Base-by-base conservation (phyloP, 345 rosid species). In the Brassica nigra region DNA sequence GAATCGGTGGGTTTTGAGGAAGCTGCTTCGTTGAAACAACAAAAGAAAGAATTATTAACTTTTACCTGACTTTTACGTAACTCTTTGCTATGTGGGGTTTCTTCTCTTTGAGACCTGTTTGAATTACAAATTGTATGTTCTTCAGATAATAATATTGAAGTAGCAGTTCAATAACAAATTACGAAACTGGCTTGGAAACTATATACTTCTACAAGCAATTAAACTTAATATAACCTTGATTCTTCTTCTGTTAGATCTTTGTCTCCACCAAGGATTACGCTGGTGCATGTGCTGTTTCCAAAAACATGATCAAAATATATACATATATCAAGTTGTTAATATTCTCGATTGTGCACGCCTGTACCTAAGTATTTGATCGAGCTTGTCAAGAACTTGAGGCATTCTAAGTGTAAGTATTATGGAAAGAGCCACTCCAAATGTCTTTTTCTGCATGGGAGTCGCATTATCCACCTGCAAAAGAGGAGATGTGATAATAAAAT, bases 351-450 rank as follows among this genome's bases (percentile, higher is more conserved):
- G 36, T 33, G 57, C 74, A 61, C 64, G 68, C 44, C 1, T 75
- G 33, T 79, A 95, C 99, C 98, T 91, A 28, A 95, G 84, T 83
- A 95, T 95, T 74, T 80, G 96, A 86, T 93, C 98, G 78, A 95
- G 95, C 81, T 87, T 91, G 78, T 95, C 97, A 10, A 93, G 89
- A 70, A 91, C 94, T 87, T 93, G 98, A 83, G 98, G 97, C 90
- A 93, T 80, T 85, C 96, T 85, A 33, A 95, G 82, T 6, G 98
- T 90, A 84, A 95, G 86, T 78, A 90, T 91, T 75, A 93, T 86
- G 59, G 99, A 90, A 70, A 95, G 97, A 33, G 97, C 98, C 55
- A 95, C 71, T 62, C 90, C 99, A 82, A 89, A 87, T 54, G 83
- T 89, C 89, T 89, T 93, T 78, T 84, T 93, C 81, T 90, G 96